Base-by-base conservation (phyloP, 129 eudicot genomes). In the Chrysanthemum lavandulifolium region DNA sequence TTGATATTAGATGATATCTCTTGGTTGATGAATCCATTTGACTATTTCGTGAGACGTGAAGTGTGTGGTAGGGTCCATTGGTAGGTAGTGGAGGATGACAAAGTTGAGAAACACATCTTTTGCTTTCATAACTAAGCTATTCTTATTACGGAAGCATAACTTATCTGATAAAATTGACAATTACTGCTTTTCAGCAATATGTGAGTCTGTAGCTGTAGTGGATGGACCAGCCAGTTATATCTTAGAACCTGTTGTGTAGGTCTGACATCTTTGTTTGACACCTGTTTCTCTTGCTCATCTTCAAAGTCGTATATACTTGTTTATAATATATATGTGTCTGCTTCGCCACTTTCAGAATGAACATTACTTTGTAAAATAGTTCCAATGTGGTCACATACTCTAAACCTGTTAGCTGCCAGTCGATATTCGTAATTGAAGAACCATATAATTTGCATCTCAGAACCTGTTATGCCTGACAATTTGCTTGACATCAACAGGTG, bases 1-100 rank as follows among this genome's bases (percentile, higher is more conserved):
- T 78, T 29, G 83, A 81, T 62, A 75, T 79, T 70, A 78, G 14
- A 71, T 60, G 68, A 64, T 77, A 58, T 75, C 43, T 69, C 13
- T 58, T 61, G 67, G 55, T 50, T 72, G 23, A 65, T 45, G 69
- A 43, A 11, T 60, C 68, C 51, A 43, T 54, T 65, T 65, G 76
- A 31, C 74, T 70, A 60, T 71, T 62, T 69, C 62, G 61, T 74
- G 71, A 59, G 77, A 59, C 58, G 55, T 76, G 66, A 73, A 78
- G 78, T 16, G 56, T 27, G 47, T 70, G 81, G 65, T 75, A 73
- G 74, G 19, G 73, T 55, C 53, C 33, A 16, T 75, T 40, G n/a
- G 14, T 50, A 67, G 51, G 69, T 51, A 6, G 5, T 58, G 49
- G 27, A 31, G 57, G 67, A 51, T 57, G 68, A 53, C 59, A 69